phyloP scores from a whole-genome alignment of 768 basidiomycete genomes.

The Boletus patriciae region DNA sequence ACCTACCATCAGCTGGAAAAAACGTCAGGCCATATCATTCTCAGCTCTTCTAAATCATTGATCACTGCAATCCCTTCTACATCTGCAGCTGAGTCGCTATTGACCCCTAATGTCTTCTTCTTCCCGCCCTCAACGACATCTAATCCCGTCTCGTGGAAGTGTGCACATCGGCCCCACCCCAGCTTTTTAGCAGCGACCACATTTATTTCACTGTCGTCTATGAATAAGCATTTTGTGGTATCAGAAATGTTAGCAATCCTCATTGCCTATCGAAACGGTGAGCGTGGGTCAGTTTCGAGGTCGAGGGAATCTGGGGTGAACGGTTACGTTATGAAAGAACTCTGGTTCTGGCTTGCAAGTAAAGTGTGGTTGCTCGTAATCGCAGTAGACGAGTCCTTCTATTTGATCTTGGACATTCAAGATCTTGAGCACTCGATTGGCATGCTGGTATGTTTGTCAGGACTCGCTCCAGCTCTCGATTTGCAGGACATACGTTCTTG shows the following conservation, averaged over 20 bases:
- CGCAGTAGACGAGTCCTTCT: slow-evolving; percentile 74
- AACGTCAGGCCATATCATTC: slow-evolving; percentile 72
- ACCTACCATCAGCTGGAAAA: slow-evolving; percentile 44
- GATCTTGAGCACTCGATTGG: slow-evolving; percentile 73
- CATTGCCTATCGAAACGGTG: slow-evolving; percentile 53
- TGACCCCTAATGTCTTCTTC: slow-evolving; percentile 44
- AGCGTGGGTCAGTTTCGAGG: background rate
- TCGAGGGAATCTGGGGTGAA: background rate
- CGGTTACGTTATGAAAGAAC: slow-evolving; percentile 60
- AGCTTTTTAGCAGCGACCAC: slow-evolving; percentile 61
- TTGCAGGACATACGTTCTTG: slow-evolving; percentile 50
- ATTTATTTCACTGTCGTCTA: slow-evolving; percentile 76
- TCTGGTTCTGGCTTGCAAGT: slow-evolving; percentile 79
- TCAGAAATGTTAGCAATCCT: slow-evolving; percentile 57
- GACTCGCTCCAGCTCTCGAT: background rate
- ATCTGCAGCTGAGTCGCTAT: slow-evolving; percentile 34
- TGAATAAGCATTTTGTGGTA: slow-evolving; percentile 70
- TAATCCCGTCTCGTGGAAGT: slow-evolving; percentile 71
- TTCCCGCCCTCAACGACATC: slow-evolving; percentile 64
- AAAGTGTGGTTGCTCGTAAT: slow-evolving; percentile 67
- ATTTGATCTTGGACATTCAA: slow-evolving; percentile 70
- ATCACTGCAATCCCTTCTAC: slow-evolving; percentile 54
- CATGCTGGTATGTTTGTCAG: slow-evolving; percentile 55
- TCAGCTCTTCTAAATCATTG: slow-evolving; percentile 60
- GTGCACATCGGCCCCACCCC: slow-evolving; percentile 73